Evolutionary conservation across 2,329 filamentous ascomycete genomes (phyloP).

Genomic region (Tolypocladium ovalisporum): DNA sequence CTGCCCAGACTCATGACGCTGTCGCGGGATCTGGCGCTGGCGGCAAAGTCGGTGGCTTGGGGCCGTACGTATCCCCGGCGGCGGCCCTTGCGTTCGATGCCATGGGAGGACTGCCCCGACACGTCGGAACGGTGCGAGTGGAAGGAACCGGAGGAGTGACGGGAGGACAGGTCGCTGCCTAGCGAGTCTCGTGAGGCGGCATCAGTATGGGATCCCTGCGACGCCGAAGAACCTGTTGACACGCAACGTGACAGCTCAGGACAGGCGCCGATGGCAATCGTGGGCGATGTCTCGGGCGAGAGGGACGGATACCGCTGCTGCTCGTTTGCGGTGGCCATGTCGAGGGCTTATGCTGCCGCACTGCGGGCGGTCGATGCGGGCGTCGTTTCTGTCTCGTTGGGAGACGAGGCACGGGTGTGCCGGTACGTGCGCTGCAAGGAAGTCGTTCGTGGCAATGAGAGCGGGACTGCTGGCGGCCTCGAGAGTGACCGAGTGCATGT

Average conservation of each 20-base stretch:
- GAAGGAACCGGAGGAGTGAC: slow-evolving; percentile 53
- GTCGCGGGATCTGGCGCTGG: slow-evolving; percentile 79
- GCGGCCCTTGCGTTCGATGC: slow-evolving; percentile 30
- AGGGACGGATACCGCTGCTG: slow-evolving; percentile 16
- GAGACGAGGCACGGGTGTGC: background rate
- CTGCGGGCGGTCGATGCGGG: background rate
- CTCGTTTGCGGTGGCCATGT: slow-evolving; percentile 23
- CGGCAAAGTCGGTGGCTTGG: slow-evolving; percentile 78
- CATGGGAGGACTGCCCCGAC: slow-evolving; percentile 36
- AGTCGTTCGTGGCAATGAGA: background rate
- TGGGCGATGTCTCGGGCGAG: slow-evolving; percentile 52
- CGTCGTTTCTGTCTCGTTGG: background rate
- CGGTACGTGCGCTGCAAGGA: background rate
- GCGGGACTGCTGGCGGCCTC: background rate
- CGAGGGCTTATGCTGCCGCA: background rate
- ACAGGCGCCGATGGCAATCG: slow-evolving; percentile 48
- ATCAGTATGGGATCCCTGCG: slow-evolving; percentile 42
- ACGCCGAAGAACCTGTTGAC: slow-evolving; percentile 51
- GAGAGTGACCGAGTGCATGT: background rate
- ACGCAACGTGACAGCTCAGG: slow-evolving; percentile 52
- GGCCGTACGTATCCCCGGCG: slow-evolving; percentile 81
- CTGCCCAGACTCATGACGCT: slow-evolving; percentile 94
- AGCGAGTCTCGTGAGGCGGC: slow-evolving; percentile 41
- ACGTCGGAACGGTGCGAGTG: slow-evolving; percentile 32
- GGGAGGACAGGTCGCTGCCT: slow-evolving; percentile 40